Conservation (phyloP, 768 basidiomycete genomes). For the Boletales sp. region DNA sequence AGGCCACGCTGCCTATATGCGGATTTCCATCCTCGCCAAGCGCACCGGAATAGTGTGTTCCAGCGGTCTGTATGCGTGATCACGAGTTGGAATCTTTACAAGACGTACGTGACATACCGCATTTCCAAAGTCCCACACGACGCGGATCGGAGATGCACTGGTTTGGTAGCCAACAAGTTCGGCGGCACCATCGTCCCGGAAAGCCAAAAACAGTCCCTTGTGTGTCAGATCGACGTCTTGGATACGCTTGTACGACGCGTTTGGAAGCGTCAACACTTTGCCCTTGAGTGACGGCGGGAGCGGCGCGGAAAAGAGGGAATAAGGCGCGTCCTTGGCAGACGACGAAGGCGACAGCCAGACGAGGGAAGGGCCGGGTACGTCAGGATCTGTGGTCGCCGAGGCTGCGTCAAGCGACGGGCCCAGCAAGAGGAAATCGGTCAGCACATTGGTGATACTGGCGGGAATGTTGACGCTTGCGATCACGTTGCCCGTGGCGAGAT, state of each 20-base stretch:
- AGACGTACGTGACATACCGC: slow-evolving; percentile 35
- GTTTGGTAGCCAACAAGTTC: slow-evolving; percentile 47
- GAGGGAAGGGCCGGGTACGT: slow-evolving; percentile 17
- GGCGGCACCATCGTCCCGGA: slow-evolving; percentile 52
- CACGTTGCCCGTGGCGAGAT: slow-evolving; percentile 49
- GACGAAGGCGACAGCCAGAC: slow-evolving; percentile 35
- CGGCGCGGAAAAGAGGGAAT: slow-evolving; percentile 31
- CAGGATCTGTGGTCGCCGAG: neutral
- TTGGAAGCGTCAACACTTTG: slow-evolving; percentile 43
- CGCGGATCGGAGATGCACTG: slow-evolving; percentile 38
- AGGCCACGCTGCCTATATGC: slow-evolving; percentile 62
- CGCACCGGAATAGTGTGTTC: slow-evolving; percentile 57
- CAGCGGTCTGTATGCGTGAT: slow-evolving; percentile 35
- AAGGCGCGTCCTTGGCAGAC: slow-evolving; percentile 3
- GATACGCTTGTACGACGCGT: slow-evolving; percentile 46
- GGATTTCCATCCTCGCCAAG: slow-evolving; percentile 46
- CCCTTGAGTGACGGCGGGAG: slow-evolving; percentile 51
- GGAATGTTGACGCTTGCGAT: slow-evolving; percentile 50
- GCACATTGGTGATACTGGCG: slow-evolving; percentile 40
- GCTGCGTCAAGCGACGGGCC: slow-evolving; percentile 15
- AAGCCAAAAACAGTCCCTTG: slow-evolving; percentile 58
- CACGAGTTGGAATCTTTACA: neutral
- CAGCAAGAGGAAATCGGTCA: slow-evolving; percentile 37
- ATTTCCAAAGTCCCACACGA: slow-evolving; percentile 53
- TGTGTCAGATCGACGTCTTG: slow-evolving; percentile 58